These are phyloP conservation scores for Saccharum spontaneum DNA, from an alignment of 176 grass and related monocot species.

Conservation along the genomic window DNA sequence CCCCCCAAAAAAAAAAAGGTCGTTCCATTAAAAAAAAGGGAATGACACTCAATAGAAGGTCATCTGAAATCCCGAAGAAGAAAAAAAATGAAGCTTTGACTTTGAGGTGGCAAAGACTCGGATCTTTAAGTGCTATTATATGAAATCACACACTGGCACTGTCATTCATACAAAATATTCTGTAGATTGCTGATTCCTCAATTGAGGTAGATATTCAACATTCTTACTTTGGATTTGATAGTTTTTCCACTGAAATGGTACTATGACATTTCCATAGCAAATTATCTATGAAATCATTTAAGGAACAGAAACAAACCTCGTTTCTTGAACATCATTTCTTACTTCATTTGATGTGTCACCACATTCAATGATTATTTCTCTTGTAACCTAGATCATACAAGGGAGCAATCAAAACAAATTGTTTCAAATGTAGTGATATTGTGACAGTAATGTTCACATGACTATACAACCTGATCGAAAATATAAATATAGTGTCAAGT, in stretches of 20 bases:
- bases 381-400: conserved; percentile 53
- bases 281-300: neutral
- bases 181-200: conserved; percentile 11
- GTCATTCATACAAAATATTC: conserved; percentile 3
- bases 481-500: conserved; percentile 7
- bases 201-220: neutral
- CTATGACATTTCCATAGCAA: conserved; percentile 25
- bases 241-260: conserved; percentile 19
- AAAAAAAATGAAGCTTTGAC: neutral
- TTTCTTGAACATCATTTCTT: conserved; percentile 24
- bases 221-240: neutral
- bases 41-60: neutral
- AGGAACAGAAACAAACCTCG: conserved; percentile 25
- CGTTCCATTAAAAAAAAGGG: no score
- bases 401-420: conserved; percentile 15
- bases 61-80: neutral
- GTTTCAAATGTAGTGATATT: conserved; percentile 7
- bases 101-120: conserved; percentile 6
- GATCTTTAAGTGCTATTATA: neutral
- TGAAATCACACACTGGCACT: neutral
- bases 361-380: conserved; percentile 67
- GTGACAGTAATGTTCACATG: neutral
- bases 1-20: no score
- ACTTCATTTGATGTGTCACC: conserved; percentile 52
- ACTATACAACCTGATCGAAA: conserved; percentile 7